Conservation (phyloP, 78 protist genomes). For the Dictyostelium citrinum region DNA sequence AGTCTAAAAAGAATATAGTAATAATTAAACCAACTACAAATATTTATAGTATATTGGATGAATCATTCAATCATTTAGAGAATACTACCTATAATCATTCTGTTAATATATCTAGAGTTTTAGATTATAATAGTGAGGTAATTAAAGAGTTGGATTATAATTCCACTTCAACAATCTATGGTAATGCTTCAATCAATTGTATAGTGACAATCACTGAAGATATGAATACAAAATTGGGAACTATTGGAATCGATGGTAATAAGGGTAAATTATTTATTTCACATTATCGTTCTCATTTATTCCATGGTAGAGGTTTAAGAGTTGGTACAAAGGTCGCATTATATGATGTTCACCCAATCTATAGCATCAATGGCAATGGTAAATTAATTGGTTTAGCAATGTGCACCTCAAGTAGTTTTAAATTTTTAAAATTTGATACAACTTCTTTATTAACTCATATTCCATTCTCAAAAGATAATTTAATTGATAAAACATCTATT, state of each 20-base stretch:
- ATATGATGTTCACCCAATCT: slow-evolving; percentile 39
- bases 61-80: neutral
- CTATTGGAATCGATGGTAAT: neutral
- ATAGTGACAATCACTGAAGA: slow-evolving; percentile 16
- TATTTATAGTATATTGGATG: neutral
- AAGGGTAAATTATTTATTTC: slow-evolving; percentile 12
- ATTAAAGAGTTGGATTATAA: neutral
- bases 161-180: neutral
- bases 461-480: neutral
- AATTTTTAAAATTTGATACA: slow-evolving; percentile 22
- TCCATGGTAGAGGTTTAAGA: slow-evolving; percentile 47
- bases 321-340: slow-evolving; percentile 12
- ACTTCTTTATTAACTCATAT: neutral
- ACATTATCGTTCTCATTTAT: slow-evolving; percentile 19
- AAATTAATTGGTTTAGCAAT: slow-evolving; percentile 21
- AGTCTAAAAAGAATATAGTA: neutral
- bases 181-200: neutral
- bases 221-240: neutral
- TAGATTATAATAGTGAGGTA: neutral
- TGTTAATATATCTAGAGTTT: neutral
- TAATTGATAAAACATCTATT: neutral
- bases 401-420: slow-evolving; percentile 16
- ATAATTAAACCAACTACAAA: neutral
- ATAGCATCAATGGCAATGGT: neutral
- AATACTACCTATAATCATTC: neutral